Conservation (phyloP, 1,284 basidiomycete species). For the Moesziomyces sp. region DNA sequence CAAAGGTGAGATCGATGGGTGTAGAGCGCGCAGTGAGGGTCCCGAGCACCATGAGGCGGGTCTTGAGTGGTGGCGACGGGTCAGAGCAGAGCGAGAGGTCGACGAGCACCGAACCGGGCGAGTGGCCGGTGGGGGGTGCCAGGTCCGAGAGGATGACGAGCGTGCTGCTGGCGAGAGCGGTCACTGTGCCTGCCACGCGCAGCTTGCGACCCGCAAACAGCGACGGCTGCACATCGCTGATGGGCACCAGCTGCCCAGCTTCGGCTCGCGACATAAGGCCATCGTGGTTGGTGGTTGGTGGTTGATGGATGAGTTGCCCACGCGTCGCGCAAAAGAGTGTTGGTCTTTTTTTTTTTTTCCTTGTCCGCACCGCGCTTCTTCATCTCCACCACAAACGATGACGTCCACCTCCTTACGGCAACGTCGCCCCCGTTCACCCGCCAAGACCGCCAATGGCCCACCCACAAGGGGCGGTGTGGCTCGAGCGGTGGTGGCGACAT, state of each 20-base stretch:
- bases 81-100: slow-evolving; percentile 33
- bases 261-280: slow-evolving; percentile 11
- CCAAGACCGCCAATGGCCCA: too few species aligned
- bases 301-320: too few species aligned
- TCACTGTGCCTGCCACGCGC: slow-evolving; percentile 29
- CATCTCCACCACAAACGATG: slow-evolving; percentile 2
- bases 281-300: too few species aligned
- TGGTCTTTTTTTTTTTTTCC: slow-evolving; percentile 2
- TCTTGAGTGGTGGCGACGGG: slow-evolving; percentile 18
- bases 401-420: slow-evolving; percentile 8
- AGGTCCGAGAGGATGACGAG: slow-evolving; percentile 22
- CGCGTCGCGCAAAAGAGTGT: slow-evolving; percentile 9
- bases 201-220: slow-evolving; percentile 23
- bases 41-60: slow-evolving; percentile 31
- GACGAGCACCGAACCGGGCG: slow-evolving; percentile 10
- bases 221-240: slow-evolving; percentile 23
- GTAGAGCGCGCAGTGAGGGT: background rate
- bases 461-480: slow-evolving; percentile 2
- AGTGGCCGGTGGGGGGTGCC: background rate
- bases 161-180: slow-evolving; percentile 12
- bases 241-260: slow-evolving; percentile 24
- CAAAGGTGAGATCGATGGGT: slow-evolving; percentile 4
- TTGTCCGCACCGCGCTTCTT: background rate
- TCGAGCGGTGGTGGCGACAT: slow-evolving; percentile 18
- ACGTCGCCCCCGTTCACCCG: slow-evolving; percentile 1